Evolutionary conservation across 345 rosid genomes (phyloP), one percentile per base, ranked within the genome.

Genomic region (rapeseed (Brassica napus)): DNA sequence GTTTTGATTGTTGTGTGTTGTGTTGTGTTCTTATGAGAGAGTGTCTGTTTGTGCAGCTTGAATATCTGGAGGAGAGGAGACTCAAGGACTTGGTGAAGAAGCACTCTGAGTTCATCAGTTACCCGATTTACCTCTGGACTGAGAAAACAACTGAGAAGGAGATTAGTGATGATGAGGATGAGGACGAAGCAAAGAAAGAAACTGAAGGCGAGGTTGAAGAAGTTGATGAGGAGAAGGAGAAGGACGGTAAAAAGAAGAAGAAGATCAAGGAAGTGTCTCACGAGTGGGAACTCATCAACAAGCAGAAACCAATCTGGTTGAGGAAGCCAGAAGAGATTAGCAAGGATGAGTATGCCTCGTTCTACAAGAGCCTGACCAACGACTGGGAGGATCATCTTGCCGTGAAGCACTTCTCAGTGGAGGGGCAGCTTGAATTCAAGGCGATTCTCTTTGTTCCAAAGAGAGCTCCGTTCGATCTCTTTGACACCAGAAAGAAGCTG

Each of bases 131-230:
- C 76, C 84, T 93, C 0, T 93, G 97, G 98, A 83, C 92, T 0
- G 97, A 93, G 91, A 93, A 93, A 30, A 93, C 98, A 39, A 89
- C 89, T 0, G 97, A 93, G 87, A 93, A 93, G 65, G 97, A 93
- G 78, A 87, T 93, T 4, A 90, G 91, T 60, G 98, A 93, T 0
- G 97, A 91, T 4, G 98, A 93, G 57, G 98, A 91, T 0, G 97
- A 93, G 5, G 97, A 89, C 8, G 83, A 92, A 31, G 72, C 83
- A 63, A 87, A 87, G 84, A 92, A 90, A 32, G 89, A 86, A 68
- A 83, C 80, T 34, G 98, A 91, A 82, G 95, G 97, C 0, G 86
- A 84, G 26, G 84, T 90, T 0, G 98, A 91, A 79, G 98, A 91
- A 4, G 91, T 90, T 0, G 92, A 93, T 1, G 98, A 91, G 71